These are phyloP conservation scores for Salvia sclarea DNA, from an alignment of 305 asterid genomes.

Conservation along the genomic window DNA sequence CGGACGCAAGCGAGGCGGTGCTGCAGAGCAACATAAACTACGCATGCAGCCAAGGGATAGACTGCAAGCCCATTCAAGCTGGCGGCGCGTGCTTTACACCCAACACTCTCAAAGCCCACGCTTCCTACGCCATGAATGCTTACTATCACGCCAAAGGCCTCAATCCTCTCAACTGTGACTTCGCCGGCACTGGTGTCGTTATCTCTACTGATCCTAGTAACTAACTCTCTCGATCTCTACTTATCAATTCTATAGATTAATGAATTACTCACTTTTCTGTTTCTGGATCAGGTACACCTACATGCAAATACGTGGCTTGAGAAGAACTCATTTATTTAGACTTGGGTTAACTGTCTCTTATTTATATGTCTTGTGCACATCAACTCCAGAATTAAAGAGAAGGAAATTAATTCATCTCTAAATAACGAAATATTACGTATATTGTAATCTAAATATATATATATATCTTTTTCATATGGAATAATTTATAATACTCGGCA, in stretches of 20 bases:
- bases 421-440: background rate
- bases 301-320: constrained; percentile 16
- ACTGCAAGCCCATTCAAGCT: constrained; percentile 54
- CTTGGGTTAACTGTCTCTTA: background rate
- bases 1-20: constrained; percentile 34
- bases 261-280: too few relatives aligned
- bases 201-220: constrained; percentile 61
- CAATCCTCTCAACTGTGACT: constrained; percentile 48
- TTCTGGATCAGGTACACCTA: constrained; percentile 1
- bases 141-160: constrained; percentile 55
- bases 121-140: constrained; percentile 57
- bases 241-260: too few relatives aligned
- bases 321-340: background rate
- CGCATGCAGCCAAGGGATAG: constrained; percentile 55
- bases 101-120: constrained; percentile 45
- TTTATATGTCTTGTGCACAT: background rate
- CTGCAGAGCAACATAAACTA: constrained; percentile 52
- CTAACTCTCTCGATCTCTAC: background rate
- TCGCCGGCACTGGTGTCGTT: constrained; percentile 50
- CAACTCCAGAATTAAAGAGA: background rate
- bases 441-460: too few relatives aligned
- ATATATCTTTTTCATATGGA: too few relatives aligned
- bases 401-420: background rate
- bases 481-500: too few relatives aligned
- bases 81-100: constrained; percentile 63